A percentile compares a stretch with the other conserved stretches of the same genome.
phyloP scores from a whole-genome alignment of 1,284 basidiomycete genomes.

The Trametes polyzona region DNA sequence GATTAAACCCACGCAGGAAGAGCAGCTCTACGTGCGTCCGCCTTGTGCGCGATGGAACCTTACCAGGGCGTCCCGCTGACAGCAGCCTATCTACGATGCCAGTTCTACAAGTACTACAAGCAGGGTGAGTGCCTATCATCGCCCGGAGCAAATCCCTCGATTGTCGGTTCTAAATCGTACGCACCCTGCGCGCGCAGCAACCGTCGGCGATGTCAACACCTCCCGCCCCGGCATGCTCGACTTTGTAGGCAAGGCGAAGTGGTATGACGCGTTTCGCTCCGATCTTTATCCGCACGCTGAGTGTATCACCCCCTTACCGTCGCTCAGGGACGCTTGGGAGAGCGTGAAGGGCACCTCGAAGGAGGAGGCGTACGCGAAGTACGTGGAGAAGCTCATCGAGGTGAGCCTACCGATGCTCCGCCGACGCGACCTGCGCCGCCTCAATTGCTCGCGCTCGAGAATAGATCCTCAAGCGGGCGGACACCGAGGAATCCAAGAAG shows the following conservation, averaged over 20 bases:
- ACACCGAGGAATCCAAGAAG: slow-evolving; percentile 60
- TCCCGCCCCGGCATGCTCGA: slow-evolving; percentile 74
- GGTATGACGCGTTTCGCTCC: slow-evolving; percentile 49
- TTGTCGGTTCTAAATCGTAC: slow-evolving; percentile 10
- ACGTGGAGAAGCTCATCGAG: slow-evolving; percentile 74
- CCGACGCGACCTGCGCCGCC: slow-evolving; percentile 1
- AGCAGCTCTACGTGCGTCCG: slow-evolving; percentile 76
- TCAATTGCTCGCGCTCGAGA: slow-evolving; percentile 48
- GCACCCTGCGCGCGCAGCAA: slow-evolving; percentile 55
- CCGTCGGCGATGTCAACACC: slow-evolving; percentile 72
- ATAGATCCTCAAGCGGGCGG: slow-evolving; percentile 62
- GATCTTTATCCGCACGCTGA: slow-evolving; percentile 9
- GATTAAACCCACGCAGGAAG: slow-evolving; percentile 74
- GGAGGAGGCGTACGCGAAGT: slow-evolving; percentile 73
- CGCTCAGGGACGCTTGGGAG: slow-evolving; percentile 84
- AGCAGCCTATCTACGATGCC: slow-evolving; percentile 10
- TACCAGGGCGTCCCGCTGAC: not conserved
- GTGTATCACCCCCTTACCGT: not conserved
- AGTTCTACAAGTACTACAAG: slow-evolving; percentile 96
- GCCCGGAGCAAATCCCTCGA: not conserved
- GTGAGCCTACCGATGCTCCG: slow-evolving; percentile 44
- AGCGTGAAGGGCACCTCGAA: slow-evolving; percentile 71
- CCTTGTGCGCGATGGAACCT: slow-evolving; percentile 2
- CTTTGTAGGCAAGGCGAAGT: slow-evolving; percentile 84
- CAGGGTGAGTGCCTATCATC: slow-evolving; percentile 59